Base-by-base conservation (phyloP, 2,329 filamentous ascomycete genomes). In the Exophiala phaeomuriformis region DNA sequence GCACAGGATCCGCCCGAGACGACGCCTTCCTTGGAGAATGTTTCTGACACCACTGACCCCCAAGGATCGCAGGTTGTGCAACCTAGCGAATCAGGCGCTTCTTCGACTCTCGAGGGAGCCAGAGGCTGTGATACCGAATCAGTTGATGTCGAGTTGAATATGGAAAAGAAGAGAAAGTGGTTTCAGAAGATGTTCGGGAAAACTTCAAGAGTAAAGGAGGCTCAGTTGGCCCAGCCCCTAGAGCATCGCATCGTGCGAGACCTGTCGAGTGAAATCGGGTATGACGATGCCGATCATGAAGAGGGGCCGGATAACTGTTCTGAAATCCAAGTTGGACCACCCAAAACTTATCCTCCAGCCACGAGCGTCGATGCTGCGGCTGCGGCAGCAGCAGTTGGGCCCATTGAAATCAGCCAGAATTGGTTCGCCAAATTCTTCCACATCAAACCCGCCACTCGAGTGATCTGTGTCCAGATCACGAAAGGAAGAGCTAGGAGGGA, bases 371-470 rank as follows among this genome's bases (percentile, higher is more conserved):
- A 61, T 46, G 56, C 58, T 32, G 56, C 57, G 10, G 41, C 52
- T 29, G 57, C 57, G 27, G 51, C 53, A 3, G 53, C 52, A 5
- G 54, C 50, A 10, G 67, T 64, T 59, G 72, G 71, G 57, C 66
- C 77, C 69, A 86, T 80, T 64, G 83, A 82, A 57, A 78, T 82
- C 31, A 84, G 83, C 66, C 84, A 89, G 65, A 95, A 86, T 62
- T 96, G 91, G 90, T 80, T 97, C 49, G 85, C 88, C 31, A 86
- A 88, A 10, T 81, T 97, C 43, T 88, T 97, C 73, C 83, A 89
- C 51, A 85, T 96, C 66, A 95, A 93, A 67, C 91, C 91, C 1
- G 87, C 85, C 0, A 84, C 76, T 10, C 81, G 82, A 59, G 78
- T 87, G 30, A 70, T 96, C 10, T 93, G 89, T 67, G 84, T 96